These are phyloP conservation scores for Massarina eburnea DNA, from an alignment of 2,329 filamentous ascomycete genomes.

Conservation along the genomic window DNA sequence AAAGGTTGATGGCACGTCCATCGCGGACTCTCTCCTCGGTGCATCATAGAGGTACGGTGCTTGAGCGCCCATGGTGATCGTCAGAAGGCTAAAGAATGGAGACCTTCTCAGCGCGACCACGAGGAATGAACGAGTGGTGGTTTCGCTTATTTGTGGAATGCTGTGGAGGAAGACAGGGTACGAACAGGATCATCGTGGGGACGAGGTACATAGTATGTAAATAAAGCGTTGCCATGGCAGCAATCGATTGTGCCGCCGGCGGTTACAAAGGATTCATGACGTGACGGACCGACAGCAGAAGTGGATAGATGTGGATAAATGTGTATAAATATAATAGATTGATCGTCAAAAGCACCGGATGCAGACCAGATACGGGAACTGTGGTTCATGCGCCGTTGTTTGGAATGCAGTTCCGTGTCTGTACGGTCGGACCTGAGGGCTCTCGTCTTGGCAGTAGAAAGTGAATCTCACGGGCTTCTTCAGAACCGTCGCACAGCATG, in stretches of 20 bases:
- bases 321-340: constrained; percentile 1
- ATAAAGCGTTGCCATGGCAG: constrained; percentile 35
- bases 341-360: background rate
- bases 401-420: too few relatives aligned
- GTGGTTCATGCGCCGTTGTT: background rate
- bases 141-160: constrained; percentile 40
- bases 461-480: too few relatives aligned
- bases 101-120: constrained; percentile 25
- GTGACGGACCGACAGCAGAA: constrained; percentile 10
- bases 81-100: constrained; percentile 30
- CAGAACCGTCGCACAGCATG: constrained; percentile 5
- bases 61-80: constrained; percentile 43
- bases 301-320: too few relatives aligned
- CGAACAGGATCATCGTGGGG: constrained; percentile 23
- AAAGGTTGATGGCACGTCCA: constrained; percentile 60
- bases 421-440: too few relatives aligned
- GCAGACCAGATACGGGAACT: background rate
- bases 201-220: constrained; percentile 32
- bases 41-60: constrained; percentile 74
- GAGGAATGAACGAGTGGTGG: constrained; percentile 27
- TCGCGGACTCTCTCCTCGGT: constrained; percentile 49
- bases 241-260: constrained; percentile 20
- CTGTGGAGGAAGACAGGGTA: constrained; percentile 33
- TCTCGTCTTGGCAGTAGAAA: too few relatives aligned
- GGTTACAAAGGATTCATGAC: constrained; percentile 17